phyloP scores from a whole-genome alignment of 768 basidiomycete genomes.

The Tricholoma flavovirens region DNA sequence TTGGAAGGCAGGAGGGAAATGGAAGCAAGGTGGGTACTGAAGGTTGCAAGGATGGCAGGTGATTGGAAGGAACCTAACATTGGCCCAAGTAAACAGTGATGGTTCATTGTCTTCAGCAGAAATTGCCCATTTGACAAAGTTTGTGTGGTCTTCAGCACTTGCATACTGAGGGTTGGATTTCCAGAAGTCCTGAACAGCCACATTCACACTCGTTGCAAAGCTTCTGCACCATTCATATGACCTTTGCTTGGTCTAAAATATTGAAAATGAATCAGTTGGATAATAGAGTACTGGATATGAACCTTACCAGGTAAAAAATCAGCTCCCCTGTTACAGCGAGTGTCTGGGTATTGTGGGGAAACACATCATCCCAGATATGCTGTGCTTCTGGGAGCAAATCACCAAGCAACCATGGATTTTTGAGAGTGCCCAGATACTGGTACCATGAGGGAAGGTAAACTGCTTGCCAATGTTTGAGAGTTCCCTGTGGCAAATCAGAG shows the following conservation, averaged over 20 bases:
- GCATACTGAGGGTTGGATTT: neutral
- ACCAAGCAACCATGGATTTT: conserved; percentile 1
- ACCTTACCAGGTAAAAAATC: conserved; percentile 3
- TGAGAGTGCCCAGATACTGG: neutral
- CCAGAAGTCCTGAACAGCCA: conserved; percentile 1
- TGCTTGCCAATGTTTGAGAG: neutral
- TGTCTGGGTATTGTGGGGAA: neutral
- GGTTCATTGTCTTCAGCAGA: neutral
- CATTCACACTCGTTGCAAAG: neutral
- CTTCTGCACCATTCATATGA: conserved; percentile 4
- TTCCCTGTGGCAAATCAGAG: neutral
- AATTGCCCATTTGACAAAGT: neutral
- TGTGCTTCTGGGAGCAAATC: conserved; percentile 2
- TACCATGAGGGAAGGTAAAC: conserved; percentile 1
- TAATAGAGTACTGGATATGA: neutral
- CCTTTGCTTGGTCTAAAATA: neutral
- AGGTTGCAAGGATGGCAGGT: neutral
- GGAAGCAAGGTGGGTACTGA: neutral
- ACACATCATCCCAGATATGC: conserved; percentile 4
- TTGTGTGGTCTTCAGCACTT: neutral
- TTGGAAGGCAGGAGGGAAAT: neutral
- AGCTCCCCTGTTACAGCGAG: neutral
- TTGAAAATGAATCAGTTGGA: neutral
- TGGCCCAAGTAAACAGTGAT: neutral
- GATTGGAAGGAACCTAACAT: neutral